A percentile compares a stretch with the other conserved stretches of the same genome.
phyloP scores from a whole-genome alignment of 2,329 filamentous ascomycete species.

The Sarocladiaceae sp. region DNA sequence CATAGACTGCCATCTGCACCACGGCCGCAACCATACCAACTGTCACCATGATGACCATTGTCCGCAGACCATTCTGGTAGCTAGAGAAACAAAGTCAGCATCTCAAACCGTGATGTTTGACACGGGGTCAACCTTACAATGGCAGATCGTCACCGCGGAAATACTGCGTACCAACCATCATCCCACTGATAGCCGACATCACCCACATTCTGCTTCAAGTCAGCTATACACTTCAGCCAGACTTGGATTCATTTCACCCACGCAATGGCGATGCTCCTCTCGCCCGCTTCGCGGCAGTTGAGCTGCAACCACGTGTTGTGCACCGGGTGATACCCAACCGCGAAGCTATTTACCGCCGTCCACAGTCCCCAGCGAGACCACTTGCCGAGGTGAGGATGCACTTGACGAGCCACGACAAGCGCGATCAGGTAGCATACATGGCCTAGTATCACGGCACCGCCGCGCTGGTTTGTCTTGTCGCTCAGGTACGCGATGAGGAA shows the following conservation, averaged over 20 bases:
- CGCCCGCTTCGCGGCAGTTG: constrained; percentile 39
- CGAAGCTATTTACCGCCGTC: constrained; percentile 44
- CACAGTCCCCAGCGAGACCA: constrained; percentile 45
- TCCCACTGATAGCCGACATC: constrained; percentile 42
- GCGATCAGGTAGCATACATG: constrained; percentile 38
- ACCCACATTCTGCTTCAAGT: constrained; percentile 31
- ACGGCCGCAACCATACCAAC: constrained; percentile 32
- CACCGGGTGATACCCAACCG: constrained; percentile 46
- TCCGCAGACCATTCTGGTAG: constrained; percentile 36
- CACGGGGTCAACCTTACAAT: constrained; percentile 21
- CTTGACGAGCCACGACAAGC: constrained; percentile 31
- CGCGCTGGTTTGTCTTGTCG: constrained; percentile 37
- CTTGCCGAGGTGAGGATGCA: constrained; percentile 36
- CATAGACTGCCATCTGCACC: constrained; percentile 34
- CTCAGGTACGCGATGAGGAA: constrained; percentile 43
- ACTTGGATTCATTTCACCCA: constrained; percentile 20
- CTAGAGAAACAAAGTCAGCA: constrained; percentile 17
- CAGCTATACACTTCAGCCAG: background rate
- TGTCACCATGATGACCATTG: constrained; percentile 38
- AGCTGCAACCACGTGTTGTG: constrained; percentile 48
- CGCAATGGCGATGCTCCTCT: constrained; percentile 44
- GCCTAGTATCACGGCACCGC: constrained; percentile 35
- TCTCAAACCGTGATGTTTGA: background rate
- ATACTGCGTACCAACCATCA: constrained; percentile 46
- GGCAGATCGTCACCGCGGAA: constrained; percentile 36